Conservation (phyloP, 768 basidiomycete species). For the Boletellus ananas region DNA sequence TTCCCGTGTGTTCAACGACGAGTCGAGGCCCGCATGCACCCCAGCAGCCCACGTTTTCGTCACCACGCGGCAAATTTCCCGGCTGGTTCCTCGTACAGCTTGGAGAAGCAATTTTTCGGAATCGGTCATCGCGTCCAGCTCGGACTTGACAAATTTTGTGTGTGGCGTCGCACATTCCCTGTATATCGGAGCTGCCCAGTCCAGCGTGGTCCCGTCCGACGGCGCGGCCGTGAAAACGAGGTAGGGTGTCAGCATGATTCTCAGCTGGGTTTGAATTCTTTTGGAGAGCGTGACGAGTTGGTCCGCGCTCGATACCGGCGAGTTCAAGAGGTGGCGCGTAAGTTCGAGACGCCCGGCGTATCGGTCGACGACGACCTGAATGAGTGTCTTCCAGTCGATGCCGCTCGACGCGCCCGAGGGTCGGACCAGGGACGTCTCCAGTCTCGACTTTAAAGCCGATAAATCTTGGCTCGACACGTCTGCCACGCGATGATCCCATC, state of each 20-base stretch:
- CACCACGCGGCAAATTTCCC: slow-evolving; percentile 43
- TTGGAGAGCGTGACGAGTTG: slow-evolving; percentile 1
- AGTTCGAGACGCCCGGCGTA: slow-evolving; percentile 29
- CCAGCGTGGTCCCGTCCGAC: not conserved
- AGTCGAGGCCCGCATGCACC: slow-evolving; percentile 10
- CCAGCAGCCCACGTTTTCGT: slow-evolving; percentile 35
- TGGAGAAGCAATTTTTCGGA: slow-evolving; percentile 26
- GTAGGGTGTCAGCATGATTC: slow-evolving; percentile 27
- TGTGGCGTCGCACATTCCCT: slow-evolving; percentile 24
- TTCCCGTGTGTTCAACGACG: not conserved
- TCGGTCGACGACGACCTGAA: slow-evolving; percentile 27
- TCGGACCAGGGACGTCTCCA: slow-evolving; percentile 5
- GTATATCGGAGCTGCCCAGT: slow-evolving; percentile 30
- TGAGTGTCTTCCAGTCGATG: slow-evolving; percentile 30
- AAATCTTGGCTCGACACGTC: slow-evolving; percentile 23
- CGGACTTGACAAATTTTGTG: slow-evolving; percentile 7
- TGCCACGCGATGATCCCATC: slow-evolving; percentile 27
- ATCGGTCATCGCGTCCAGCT: slow-evolving; percentile 15
- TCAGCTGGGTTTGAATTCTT: slow-evolving; percentile 16
- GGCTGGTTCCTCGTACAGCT: slow-evolving; percentile 30
- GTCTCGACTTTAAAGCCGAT: not conserved
- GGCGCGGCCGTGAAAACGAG: slow-evolving; percentile 10
- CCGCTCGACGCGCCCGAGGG: slow-evolving; percentile 19
- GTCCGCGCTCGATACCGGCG: not conserved
- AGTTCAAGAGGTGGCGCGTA: slow-evolving; percentile 19